Evolutionary conservation across 768 basidiomycete species (phyloP).

Genomic region (Phaeotremella fagi): DNA sequence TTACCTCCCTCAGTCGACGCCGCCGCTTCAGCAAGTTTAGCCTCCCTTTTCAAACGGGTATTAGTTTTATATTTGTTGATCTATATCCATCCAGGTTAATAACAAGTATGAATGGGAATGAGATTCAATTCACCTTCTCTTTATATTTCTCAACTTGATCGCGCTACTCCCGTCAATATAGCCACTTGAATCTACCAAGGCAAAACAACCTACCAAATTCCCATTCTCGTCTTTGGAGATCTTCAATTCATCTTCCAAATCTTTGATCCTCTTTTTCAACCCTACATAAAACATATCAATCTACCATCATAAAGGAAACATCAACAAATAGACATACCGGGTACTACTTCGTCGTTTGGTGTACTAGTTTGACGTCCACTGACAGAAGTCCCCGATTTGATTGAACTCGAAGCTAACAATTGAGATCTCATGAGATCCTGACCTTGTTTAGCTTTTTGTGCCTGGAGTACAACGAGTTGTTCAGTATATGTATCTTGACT

Average conservation of each 20-base stretch:
- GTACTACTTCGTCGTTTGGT: neutral
- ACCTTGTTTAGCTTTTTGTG: slow-evolving; percentile 26
- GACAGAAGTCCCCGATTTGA: neutral
- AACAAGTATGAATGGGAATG: neutral
- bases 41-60: neutral
- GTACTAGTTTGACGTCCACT: neutral
- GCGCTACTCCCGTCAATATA: slow-evolving; percentile 9
- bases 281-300: neutral
- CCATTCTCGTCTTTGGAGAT: slow-evolving; percentile 37
- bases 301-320: neutral
- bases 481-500: neutral
- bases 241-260: slow-evolving; percentile 38
- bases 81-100: neutral
- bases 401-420: slow-evolving; percentile 11
- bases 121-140: slow-evolving; percentile 22
- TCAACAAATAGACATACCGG: neutral
- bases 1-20: neutral
- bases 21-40: neutral
- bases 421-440: slow-evolving; percentile 33
- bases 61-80: neutral
- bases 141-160: slow-evolving; percentile 34
- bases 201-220: slow-evolving; percentile 16
- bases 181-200: no score
- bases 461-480: slow-evolving; percentile 16
- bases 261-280: slow-evolving; percentile 20